Evolutionary conservation across 2,329 filamentous ascomycete genomes (phyloP), one percentile per base, ranked within the genome.

Genomic region (Paracoccidioides brasiliensis): DNA sequence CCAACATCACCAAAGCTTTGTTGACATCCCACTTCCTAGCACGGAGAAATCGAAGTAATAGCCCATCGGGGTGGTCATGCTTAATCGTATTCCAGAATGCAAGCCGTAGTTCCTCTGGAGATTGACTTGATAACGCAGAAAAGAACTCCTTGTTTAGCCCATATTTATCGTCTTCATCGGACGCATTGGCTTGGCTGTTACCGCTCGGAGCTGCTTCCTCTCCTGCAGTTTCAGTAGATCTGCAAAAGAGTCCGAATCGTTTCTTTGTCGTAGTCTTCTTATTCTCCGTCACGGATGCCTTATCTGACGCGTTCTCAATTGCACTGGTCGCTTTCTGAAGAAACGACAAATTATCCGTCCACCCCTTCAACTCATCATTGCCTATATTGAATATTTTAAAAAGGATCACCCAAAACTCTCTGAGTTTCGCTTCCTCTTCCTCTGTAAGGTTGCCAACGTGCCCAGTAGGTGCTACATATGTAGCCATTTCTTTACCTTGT

Each of bases 11-110:
- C 32, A 97, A 78, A 3, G 93, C 93, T 68, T 89, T 90, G 53
- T 95, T 85, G 15, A 95, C 83, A 66, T 98, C 89, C 93, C 93
- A 98, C 72, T 95, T 95, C 48, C 90, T 80, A n/a, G 90, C 90
- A 53, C 90, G 79, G 56, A 95, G 75, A 70, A 95, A 95, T 44
- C 90, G 83, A 56, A 95, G 74, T 14, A 91, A 74, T 15, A 94
- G 75, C 2, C 85, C 86, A 72, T 98, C 93, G 0, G 93, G 93
- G 67, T 97, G 83, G 66, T 98, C 93, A 64, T 93, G 85, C 75
- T 97, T 98, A 57, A 91, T 81, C 89, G 96, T 95, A 62, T 76
- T 80, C 93, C 93, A 97, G 67, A 97, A 86, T 0, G 90, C 84
- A 14, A 78, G 76, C 53, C 90, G 82, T 61, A 98, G 81, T 45